phyloP scores from a whole-genome alignment of 331 rosid species.

The Erythrophleum ivorense region DNA sequence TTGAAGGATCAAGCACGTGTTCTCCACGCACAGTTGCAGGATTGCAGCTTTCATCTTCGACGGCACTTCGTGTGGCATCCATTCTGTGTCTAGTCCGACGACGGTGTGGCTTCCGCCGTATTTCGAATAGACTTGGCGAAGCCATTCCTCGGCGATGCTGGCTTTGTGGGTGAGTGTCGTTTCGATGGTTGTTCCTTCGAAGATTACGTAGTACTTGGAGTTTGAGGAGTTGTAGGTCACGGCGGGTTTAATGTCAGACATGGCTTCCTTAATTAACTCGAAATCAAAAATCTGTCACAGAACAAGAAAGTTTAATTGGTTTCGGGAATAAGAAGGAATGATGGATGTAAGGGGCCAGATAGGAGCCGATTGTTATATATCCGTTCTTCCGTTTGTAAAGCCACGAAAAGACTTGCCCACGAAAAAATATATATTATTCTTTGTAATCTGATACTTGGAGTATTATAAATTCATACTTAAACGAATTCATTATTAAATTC shows the following conservation, averaged over 20 bases:
- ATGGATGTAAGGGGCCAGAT: background rate
- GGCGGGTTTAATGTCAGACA: background rate
- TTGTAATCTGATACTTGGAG: background rate
- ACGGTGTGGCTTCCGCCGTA: background rate
- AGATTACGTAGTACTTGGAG: background rate
- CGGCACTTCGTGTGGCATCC: background rate
- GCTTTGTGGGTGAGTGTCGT: slow-evolving; percentile 31
- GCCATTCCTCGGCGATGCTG: slow-evolving; percentile 29
- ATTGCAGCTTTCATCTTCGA: slow-evolving; percentile 22
- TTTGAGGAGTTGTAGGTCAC: background rate
- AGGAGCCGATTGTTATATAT: background rate
- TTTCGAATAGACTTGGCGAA: slow-evolving; percentile 5
- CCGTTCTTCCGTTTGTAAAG: slow-evolving; percentile 1
- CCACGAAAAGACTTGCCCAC: background rate
- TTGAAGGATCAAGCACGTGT: slow-evolving; percentile 37
- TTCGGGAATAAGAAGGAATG: background rate
- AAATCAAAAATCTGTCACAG: background rate
- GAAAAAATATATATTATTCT: background rate
- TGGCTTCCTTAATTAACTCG: background rate
- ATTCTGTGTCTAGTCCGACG: slow-evolving; percentile 40
- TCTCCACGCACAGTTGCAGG: slow-evolving; percentile 35
- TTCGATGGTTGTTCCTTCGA: slow-evolving; percentile 20
- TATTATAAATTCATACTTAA: background rate
- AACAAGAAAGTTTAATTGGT: background rate
- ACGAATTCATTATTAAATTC: background rate